Percentiles rank a stretch among this genome's conserved stretches.
Evolutionary conservation across 1,139 yeast species (phyloP).

Genomic region (Nakaseomyces glabratus): DNA sequence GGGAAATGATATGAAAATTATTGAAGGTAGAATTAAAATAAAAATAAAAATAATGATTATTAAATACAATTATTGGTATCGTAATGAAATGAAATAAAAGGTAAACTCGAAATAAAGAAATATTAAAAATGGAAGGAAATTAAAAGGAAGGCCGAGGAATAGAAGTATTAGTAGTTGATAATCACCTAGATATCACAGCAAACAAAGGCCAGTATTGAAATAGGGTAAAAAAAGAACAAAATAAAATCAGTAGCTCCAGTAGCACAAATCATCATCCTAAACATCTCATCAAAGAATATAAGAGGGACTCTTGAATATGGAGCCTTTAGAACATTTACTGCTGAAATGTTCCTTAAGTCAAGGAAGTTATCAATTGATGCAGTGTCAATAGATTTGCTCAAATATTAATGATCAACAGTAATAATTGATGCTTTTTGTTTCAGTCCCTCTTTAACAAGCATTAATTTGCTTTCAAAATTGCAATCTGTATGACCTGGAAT

Average conservation of each 20-base stretch:
- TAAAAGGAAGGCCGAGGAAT: neutral
- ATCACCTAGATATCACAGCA: too few relatives aligned
- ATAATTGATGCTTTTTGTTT: conserved; percentile 30
- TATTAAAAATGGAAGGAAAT: neutral
- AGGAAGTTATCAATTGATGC: neutral
- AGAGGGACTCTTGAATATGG: too few relatives aligned
- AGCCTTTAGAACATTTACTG: too few relatives aligned
- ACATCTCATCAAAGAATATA: too few relatives aligned
- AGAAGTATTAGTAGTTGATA: neutral
- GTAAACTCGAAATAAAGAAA: neutral
- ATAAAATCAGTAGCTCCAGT: neutral
- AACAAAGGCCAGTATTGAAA: too few relatives aligned
- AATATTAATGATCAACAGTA: conserved; percentile 16
- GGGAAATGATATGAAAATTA: neutral
- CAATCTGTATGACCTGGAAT: conserved; percentile 56
- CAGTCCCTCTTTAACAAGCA: conserved; percentile 28
- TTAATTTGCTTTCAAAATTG: conserved; percentile 37
- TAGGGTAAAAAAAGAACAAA: neutral
- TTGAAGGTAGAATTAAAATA: neutral
- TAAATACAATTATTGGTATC: neutral
- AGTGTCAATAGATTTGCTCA: neutral
- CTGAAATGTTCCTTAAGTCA: neutral
- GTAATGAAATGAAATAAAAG: conserved; percentile 3
- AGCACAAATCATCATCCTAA: neutral
- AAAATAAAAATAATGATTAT: too few relatives aligned